phyloP scores from a whole-genome alignment of 108 stramenopile species.

The Nitzschia putrida region DNA sequence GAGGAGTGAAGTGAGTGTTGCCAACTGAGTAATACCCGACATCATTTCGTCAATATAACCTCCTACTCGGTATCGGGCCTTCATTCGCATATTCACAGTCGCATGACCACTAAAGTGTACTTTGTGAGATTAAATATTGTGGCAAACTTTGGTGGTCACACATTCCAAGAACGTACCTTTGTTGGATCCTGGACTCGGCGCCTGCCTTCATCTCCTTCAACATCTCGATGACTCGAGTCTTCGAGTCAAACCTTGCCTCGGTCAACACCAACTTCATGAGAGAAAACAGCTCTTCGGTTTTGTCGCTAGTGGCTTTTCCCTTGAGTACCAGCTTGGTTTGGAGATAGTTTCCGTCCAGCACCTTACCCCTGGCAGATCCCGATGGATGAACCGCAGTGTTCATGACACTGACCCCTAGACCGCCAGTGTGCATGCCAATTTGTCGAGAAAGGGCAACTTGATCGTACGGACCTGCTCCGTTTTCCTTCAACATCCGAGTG shows the following conservation, averaged over 20 bases:
- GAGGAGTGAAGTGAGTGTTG: slow-evolving; percentile 73
- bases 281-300: slow-evolving; percentile 81
- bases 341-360: slow-evolving; percentile 68
- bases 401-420: slow-evolving; percentile 64
- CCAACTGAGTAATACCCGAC: slow-evolving; percentile 85
- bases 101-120: slow-evolving; percentile 67
- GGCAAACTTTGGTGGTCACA: background rate
- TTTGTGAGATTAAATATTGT: background rate
- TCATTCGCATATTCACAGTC: slow-evolving; percentile 75
- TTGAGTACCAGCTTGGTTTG: slow-evolving; percentile 73
- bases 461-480: slow-evolving; percentile 89
- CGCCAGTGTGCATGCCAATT: slow-evolving; percentile 90
- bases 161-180: slow-evolving; percentile 37
- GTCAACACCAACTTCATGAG: slow-evolving; percentile 87
- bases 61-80: slow-evolving; percentile 80
- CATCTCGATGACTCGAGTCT: slow-evolving; percentile 90
- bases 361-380: slow-evolving; percentile 47
- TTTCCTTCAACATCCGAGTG: slow-evolving; percentile 86
- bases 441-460: slow-evolving; percentile 76
- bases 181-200: slow-evolving; percentile 71
- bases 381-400: slow-evolving; percentile 70
- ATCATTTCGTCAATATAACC: slow-evolving; percentile 91
- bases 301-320: slow-evolving; percentile 89
- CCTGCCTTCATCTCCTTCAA: slow-evolving; percentile 81
- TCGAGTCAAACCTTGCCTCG: slow-evolving; percentile 84